phyloP scores from a whole-genome alignment of 1,139 yeast genomes.

The Lodderomyces orthopsilosis region DNA sequence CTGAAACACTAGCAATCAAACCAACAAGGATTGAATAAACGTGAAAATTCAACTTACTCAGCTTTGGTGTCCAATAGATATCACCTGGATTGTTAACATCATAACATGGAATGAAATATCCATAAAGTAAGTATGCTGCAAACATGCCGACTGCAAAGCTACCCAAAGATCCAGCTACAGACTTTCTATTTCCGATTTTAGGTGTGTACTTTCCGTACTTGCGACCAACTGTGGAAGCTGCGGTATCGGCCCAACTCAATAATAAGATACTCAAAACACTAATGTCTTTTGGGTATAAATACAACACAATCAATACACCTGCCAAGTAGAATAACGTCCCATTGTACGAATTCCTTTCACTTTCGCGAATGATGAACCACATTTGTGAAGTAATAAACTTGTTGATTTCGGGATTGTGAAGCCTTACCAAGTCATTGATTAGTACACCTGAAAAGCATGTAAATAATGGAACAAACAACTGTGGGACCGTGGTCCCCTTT shows the following conservation, averaged over 20 bases:
- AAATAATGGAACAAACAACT: slow-evolving; percentile 58
- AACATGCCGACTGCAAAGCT: slow-evolving; percentile 74
- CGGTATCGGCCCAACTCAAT: slow-evolving; percentile 96
- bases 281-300: slow-evolving; percentile 75
- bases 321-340: slow-evolving; percentile 85
- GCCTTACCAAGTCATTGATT: slow-evolving; percentile 66
- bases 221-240: slow-evolving; percentile 93
- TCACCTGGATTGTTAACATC: slow-evolving; percentile 51
- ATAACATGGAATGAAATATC: slow-evolving; percentile 63
- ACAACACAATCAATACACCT: slow-evolving; percentile 72
- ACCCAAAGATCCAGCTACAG: slow-evolving; percentile 86
- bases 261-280: slow-evolving; percentile 71
- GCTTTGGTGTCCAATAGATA: slow-evolving; percentile 60
- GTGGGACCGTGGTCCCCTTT: slow-evolving; percentile 51
- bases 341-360: slow-evolving; percentile 65
- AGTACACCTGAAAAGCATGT: slow-evolving; percentile 55
- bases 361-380: slow-evolving; percentile 82
- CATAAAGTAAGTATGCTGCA: slow-evolving; percentile 67
- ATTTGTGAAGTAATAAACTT: slow-evolving; percentile 57
- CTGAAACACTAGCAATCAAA: slow-evolving; percentile 78
- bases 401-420: slow-evolving; percentile 61
- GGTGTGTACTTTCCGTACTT: slow-evolving; percentile 83
- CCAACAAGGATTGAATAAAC: slow-evolving; percentile 66
- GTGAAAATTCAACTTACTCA: slow-evolving; percentile 54
- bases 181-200: slow-evolving; percentile 66